Conservation (phyloP, 2,329 filamentous ascomycete genomes). For the Plenodomus biglobosus region DNA sequence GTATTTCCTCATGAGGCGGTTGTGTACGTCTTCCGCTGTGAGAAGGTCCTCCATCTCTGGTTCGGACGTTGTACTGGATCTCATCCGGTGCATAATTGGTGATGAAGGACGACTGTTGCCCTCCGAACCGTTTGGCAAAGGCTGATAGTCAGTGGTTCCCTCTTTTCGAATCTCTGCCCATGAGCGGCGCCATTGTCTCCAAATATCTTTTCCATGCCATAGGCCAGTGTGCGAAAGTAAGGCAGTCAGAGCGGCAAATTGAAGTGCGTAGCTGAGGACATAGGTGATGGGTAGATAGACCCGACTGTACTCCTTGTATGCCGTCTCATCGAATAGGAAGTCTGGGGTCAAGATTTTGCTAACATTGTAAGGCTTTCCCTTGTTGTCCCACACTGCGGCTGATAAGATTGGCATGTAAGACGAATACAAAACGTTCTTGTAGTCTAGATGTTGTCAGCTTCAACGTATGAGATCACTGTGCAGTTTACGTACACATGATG, state of each 20-base stretch:
- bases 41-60: constrained; percentile 57
- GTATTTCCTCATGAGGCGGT: constrained; percentile 79
- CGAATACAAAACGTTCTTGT: constrained; percentile 75
- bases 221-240: constrained; percentile 78
- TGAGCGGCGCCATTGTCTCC: constrained; percentile 72
- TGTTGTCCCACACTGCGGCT: constrained; percentile 82
- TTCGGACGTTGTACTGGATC: constrained; percentile 38
- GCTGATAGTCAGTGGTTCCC: constrained; percentile 36
- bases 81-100: constrained; percentile 17
- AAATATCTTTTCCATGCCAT: constrained; percentile 84
- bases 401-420: constrained; percentile 87
- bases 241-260: constrained; percentile 80
- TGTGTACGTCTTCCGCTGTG: constrained; percentile 77
- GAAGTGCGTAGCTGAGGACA: constrained; percentile 80
- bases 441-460: constrained; percentile 53
- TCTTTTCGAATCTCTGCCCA: constrained; percentile 60
- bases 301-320: constrained; percentile 78
- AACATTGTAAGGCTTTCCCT: constrained; percentile 76
- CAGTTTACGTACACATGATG: constrained; percentile 59
- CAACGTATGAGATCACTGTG: background rate
- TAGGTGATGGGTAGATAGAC: constrained; percentile 88
- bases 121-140: constrained; percentile 31
- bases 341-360: constrained; percentile 75
- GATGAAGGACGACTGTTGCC: constrained; percentile 38
- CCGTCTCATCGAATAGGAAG: constrained; percentile 74